These are phyloP conservation scores for Alnus glutinosa DNA, from an alignment of 306 rosid genomes.

Conservation along the genomic window DNA sequence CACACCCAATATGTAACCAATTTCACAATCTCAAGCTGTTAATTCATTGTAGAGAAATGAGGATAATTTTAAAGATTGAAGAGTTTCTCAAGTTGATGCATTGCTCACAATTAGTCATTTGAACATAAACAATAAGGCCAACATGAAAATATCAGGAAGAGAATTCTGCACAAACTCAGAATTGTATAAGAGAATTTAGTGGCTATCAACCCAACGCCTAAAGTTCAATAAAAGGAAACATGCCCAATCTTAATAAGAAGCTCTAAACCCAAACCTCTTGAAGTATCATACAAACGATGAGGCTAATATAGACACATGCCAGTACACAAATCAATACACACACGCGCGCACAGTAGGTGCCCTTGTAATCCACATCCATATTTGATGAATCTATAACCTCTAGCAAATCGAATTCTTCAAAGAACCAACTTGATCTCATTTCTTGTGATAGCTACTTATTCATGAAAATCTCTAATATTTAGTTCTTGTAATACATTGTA, in stretches of 20 bases:
- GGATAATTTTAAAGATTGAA: neutral
- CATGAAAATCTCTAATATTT: too few relatives aligned
- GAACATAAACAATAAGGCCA: neutral
- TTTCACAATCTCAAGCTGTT: neutral
- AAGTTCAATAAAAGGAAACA: neutral
- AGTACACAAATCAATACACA: too few relatives aligned
- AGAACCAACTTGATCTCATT: too few relatives aligned
- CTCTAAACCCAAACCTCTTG: too few relatives aligned
- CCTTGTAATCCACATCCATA: too few relatives aligned
- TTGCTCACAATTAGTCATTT: neutral
- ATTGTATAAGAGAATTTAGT: neutral
- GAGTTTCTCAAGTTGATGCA: neutral
- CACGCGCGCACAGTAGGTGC: too few relatives aligned
- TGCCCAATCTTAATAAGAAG: neutral
- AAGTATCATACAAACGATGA: too few relatives aligned
- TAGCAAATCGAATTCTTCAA: too few relatives aligned
- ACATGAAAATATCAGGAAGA: neutral
- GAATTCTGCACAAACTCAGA: neutral
- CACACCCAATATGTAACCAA: neutral
- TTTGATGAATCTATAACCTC: too few relatives aligned
- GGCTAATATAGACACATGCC: too few relatives aligned
- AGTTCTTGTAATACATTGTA: too few relatives aligned
- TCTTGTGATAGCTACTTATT: too few relatives aligned
- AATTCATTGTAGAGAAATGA: neutral
- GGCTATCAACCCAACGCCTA: neutral